phyloP scores from a whole-genome alignment of 352 stramenopile species.

The Pythium folliculosum region DNA sequence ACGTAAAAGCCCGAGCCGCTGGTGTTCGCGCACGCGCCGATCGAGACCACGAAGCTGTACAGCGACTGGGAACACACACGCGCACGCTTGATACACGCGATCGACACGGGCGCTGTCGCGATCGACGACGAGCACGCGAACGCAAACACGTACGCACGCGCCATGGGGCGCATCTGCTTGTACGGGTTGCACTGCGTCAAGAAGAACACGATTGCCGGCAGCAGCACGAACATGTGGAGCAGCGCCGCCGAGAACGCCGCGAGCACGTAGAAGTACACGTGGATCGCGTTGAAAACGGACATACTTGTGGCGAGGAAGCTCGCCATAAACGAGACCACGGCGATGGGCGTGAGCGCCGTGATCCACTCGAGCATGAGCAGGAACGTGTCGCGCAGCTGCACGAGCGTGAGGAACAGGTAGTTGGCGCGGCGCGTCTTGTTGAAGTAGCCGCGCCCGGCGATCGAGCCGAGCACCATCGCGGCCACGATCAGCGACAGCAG shows the following conservation, averaged over 20 bases:
- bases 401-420: conserved; percentile 46
- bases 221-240: conserved; percentile 1
- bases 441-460: conserved; percentile 60
- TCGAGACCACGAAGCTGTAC: conserved; percentile 68
- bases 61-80: conserved; percentile 67
- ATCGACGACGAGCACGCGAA: conserved; percentile 69
- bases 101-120: conserved; percentile 61
- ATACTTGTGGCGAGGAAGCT: conserved; percentile 46
- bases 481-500: conserved; percentile 68
- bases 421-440: conserved; percentile 54
- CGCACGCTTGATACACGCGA: conserved; percentile 63
- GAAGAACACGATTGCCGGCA: conserved; percentile 9
- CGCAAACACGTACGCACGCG: conserved; percentile 62
- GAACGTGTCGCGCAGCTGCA: conserved; percentile 75
- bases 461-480: conserved; percentile 57
- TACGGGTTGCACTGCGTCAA: conserved; percentile 70
- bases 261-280: conserved; percentile 13
- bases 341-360: conserved; percentile 7
- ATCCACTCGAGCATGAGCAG: conserved; percentile 38
- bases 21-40: conserved; percentile 71
- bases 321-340: conserved; percentile 19
- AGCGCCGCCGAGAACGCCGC: neutral
- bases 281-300: neutral
- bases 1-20: conserved; percentile 56
- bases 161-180: conserved; percentile 63